phyloP scores from a whole-genome alignment of 768 basidiomycete genomes.

The Termitomyces sp. region DNA sequence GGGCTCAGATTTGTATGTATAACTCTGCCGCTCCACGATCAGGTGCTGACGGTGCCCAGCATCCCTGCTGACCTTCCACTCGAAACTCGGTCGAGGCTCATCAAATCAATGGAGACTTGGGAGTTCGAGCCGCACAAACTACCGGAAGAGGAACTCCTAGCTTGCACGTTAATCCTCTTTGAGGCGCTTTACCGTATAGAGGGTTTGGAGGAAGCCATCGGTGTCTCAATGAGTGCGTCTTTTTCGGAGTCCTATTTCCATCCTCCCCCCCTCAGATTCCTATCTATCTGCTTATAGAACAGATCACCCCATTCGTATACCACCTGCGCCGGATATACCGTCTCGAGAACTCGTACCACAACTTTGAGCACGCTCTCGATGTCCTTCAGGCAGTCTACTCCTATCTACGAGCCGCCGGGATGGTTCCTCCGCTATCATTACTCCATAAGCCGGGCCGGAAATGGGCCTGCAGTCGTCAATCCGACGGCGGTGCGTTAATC shows the following conservation, averaged over 20 bases:
- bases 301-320: constrained; percentile 75
- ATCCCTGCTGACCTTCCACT: constrained; percentile 47
- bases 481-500: constrained; percentile 38
- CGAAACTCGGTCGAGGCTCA: constrained; percentile 58
- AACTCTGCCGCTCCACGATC: constrained; percentile 2
- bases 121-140: constrained; percentile 87
- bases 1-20: constrained; percentile 40
- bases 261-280: constrained; percentile 16
- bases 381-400: constrained; percentile 91
- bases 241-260: constrained; percentile 15
- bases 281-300: constrained; percentile 42
- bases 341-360: constrained; percentile 92
- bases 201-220: constrained; percentile 60
- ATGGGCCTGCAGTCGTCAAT: constrained; percentile 37
- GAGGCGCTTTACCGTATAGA: constrained; percentile 81
- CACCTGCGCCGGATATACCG: constrained; percentile 94
- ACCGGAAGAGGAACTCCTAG: constrained; percentile 76
- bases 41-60: constrained; percentile 24
- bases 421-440: constrained; percentile 76
- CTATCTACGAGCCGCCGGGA: constrained; percentile 75
- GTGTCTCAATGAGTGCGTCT: constrained; percentile 57
- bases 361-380: constrained; percentile 95
- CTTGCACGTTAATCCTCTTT: constrained; percentile 83
- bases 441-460: constrained; percentile 51
- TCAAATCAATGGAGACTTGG: constrained; percentile 75